These are phyloP conservation scores for Cardamine chenopodiifolia DNA, from an alignment of 345 rosid genomes.

Conservation along the genomic window DNA sequence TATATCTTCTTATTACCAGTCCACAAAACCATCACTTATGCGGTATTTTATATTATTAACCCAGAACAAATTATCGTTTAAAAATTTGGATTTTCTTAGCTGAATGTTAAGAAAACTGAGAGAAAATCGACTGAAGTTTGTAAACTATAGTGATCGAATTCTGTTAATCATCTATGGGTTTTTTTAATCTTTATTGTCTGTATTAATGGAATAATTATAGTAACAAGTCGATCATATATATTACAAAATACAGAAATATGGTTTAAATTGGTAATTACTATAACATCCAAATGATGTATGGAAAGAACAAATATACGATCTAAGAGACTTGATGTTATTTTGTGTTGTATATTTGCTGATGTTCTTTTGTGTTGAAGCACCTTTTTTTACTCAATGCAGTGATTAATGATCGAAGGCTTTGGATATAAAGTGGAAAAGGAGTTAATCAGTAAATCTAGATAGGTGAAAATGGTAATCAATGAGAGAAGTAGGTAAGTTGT, in stretches of 20 bases:
- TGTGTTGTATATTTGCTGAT: neutral
- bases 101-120: neutral
- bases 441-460: neutral
- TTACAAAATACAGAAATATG: neutral
- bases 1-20: neutral
- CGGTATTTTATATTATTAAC: neutral
- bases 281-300: neutral
- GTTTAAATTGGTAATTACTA: neutral
- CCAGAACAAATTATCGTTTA: neutral
- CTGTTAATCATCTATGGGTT: neutral
- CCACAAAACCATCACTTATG: neutral
- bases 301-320: neutral
- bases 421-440: neutral
- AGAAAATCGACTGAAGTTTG: neutral
- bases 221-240: neutral
- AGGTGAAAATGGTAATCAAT: slow-evolving; percentile 27
- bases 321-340: neutral
- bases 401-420: neutral
- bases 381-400: neutral
- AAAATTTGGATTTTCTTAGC: neutral
- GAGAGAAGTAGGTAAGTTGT: slow-evolving; percentile 22
- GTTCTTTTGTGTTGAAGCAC: neutral
- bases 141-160: neutral
- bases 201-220: neutral
- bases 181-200: neutral